phyloP scores from a whole-genome alignment of 331 rosid genomes.

The Rosa hybrid region DNA sequence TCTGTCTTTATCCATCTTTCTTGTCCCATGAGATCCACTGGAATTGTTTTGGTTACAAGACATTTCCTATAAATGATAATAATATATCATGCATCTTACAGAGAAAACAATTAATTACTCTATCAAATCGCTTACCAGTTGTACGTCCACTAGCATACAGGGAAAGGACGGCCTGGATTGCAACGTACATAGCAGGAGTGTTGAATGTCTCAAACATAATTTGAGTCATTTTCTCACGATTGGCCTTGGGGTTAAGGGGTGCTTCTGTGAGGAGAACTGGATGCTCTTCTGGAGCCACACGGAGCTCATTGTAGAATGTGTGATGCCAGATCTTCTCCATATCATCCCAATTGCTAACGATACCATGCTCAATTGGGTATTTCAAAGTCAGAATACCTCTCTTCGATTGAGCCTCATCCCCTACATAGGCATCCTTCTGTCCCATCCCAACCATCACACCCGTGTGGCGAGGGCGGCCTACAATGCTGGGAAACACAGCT shows the following conservation, averaged over 20 bases:
- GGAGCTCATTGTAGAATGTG: conserved; percentile 95
- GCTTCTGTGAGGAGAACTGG: conserved; percentile 97
- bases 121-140: conserved; percentile 57
- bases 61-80: neutral
- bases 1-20: neutral
- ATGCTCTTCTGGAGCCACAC: conserved; percentile 97
- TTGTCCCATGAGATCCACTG: neutral
- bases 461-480: conserved; percentile 86
- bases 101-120: neutral
- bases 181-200: conserved; percentile 97
- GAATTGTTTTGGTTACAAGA: neutral
- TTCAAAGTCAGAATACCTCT: conserved; percentile 89
- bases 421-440: conserved; percentile 87
- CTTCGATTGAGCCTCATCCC: conserved; percentile 87
- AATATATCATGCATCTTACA: neutral
- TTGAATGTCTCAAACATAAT: conserved; percentile 97
- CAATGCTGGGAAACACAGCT: conserved; percentile 90
- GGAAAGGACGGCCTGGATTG: conserved; percentile 95
- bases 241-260: conserved; percentile 97
- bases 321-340: conserved; percentile 99
- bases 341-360: conserved; percentile 94
- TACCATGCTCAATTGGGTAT: conserved; percentile 90
- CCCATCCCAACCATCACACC: conserved; percentile 99
- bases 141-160: conserved; percentile 99
- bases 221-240: conserved; percentile 95